Conservation (phyloP, 2,329 filamentous ascomycete genomes). For the Alternaria sp. region DNA sequence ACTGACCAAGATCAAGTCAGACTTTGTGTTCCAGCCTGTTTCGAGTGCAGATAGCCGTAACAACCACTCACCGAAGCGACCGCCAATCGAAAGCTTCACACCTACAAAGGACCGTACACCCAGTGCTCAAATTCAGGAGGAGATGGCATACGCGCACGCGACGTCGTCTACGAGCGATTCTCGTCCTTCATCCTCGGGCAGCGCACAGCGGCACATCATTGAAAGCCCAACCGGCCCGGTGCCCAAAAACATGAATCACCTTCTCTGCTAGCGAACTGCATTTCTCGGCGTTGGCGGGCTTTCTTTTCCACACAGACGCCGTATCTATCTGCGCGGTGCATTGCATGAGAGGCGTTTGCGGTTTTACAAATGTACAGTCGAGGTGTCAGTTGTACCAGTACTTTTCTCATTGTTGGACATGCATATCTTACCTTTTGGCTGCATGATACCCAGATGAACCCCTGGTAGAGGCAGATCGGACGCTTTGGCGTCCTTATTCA, state of each 20-base stretch:
- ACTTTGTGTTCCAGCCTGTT: slow-evolving; percentile 33
- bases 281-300: slow-evolving; percentile 28
- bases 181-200: slow-evolving; percentile 31
- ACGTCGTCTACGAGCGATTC: slow-evolving; percentile 26
- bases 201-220: slow-evolving; percentile 33
- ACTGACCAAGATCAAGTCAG: slow-evolving; percentile 34
- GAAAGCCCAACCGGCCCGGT: slow-evolving; percentile 28
- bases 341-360: slow-evolving; percentile 30
- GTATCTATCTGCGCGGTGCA: slow-evolving; percentile 7
- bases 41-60: slow-evolving; percentile 40
- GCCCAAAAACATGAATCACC: slow-evolving; percentile 28
- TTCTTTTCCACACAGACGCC: slow-evolving; percentile 4
- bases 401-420: slow-evolving; percentile 18
- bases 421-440: slow-evolving; percentile 23
- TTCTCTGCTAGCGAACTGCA: slow-evolving; percentile 32
- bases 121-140: slow-evolving; percentile 35
- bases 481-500: slow-evolving; percentile 10
- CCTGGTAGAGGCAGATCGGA: slow-evolving; percentile 12
- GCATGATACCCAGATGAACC: slow-evolving; percentile 39
- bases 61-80: slow-evolving; percentile 39
- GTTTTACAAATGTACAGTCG: slow-evolving; percentile 4
- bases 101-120: slow-evolving; percentile 37
- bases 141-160: slow-evolving; percentile 16
- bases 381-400: slow-evolving; percentile 21
- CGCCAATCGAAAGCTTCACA: slow-evolving; percentile 39